These are phyloP conservation scores for Grosmannia clavigera DNA, from an alignment of 2,329 filamentous ascomycete genomes.

Conservation along the genomic window DNA sequence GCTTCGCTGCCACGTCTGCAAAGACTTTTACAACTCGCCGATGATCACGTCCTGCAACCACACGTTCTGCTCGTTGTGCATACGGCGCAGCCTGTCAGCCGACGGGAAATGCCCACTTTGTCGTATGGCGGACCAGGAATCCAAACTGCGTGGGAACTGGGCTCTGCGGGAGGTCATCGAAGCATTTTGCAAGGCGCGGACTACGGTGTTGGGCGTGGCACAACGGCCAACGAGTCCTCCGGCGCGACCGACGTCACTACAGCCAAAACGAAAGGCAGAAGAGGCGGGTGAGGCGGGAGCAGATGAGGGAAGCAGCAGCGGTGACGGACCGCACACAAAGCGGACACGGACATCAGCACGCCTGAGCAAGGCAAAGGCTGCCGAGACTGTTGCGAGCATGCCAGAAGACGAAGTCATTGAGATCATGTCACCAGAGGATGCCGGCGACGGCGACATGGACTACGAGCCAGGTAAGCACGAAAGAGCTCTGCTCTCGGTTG, in stretches of 20 bases:
- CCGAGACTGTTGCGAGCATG: conserved; percentile 24
- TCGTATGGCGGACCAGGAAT: conserved; percentile 64
- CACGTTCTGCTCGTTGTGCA: conserved; percentile 94
- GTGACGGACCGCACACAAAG: conserved; percentile 27
- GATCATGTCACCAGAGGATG: background rate
- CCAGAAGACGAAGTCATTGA: conserved; percentile 18
- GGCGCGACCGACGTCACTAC: conserved; percentile 4
- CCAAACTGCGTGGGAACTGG: conserved; percentile 75
- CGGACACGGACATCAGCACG: conserved; percentile 39
- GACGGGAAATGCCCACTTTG: conserved; percentile 87
- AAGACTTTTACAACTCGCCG: conserved; percentile 89
- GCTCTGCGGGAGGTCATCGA: conserved; percentile 75
- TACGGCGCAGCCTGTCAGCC: conserved; percentile 68
- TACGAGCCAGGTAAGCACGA: conserved; percentile 18
- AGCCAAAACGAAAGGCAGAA: conserved; percentile 41
- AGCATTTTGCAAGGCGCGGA: conserved; percentile 56
- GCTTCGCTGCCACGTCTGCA: conserved; percentile 92
- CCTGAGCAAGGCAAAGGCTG: conserved; percentile 29
- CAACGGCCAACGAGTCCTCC: conserved; percentile 23
- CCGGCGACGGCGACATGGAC: conserved; percentile 20
- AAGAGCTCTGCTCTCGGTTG: background rate
- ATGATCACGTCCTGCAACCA: conserved; percentile 93
- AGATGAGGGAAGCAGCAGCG: background rate
- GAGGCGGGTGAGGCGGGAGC: conserved; percentile 6
- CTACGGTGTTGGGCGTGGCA: conserved; percentile 52